phyloP scores from a whole-genome alignment of 2,329 filamentous ascomycete genomes.

The Corinectria fuckeliana region DNA sequence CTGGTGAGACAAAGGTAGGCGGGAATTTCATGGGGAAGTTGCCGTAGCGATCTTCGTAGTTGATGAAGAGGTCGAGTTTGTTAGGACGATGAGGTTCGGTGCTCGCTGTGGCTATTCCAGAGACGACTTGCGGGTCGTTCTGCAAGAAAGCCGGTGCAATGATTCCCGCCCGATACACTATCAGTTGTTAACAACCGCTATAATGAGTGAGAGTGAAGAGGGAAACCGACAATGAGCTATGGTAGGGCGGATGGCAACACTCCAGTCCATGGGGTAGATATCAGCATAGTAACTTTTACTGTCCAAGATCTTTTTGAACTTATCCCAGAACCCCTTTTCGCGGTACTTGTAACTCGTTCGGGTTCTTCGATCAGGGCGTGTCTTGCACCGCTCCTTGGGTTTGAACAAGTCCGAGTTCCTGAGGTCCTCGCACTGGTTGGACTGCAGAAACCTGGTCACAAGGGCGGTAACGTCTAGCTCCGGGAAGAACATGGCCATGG shows the following conservation, averaged over 20 bases:
- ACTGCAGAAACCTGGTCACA: slow-evolving; percentile 30
- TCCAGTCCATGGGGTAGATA: slow-evolving; percentile 38
- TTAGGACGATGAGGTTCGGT: slow-evolving; percentile 37
- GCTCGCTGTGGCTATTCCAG: slow-evolving; percentile 30
- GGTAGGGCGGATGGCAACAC: slow-evolving; percentile 34
- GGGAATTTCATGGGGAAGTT: slow-evolving; percentile 20
- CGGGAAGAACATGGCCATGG: slow-evolving; percentile 40
- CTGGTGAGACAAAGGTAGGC: slow-evolving; percentile 17
- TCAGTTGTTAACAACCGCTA: slow-evolving; percentile 8
- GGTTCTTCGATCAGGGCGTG: slow-evolving; percentile 28
- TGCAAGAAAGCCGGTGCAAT: slow-evolving; percentile 32
- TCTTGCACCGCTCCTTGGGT: slow-evolving; percentile 26
- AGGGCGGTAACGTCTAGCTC: not conserved
- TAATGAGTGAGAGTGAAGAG: no score
- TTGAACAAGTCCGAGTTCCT: slow-evolving; percentile 30
- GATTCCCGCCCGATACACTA: slow-evolving; percentile 38
- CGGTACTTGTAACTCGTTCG: slow-evolving; percentile 37
- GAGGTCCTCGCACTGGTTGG: slow-evolving; percentile 22
- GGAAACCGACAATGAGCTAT: slow-evolving; percentile 29
- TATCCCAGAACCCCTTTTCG: slow-evolving; percentile 27
- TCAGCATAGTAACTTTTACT: slow-evolving; percentile 24
- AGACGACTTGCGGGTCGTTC: slow-evolving; percentile 24
- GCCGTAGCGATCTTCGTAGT: slow-evolving; percentile 33
- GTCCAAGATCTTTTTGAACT: slow-evolving; percentile 31
- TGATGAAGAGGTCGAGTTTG: slow-evolving; percentile 38